Percentiles rank a stretch among this genome's conserved stretches.
These are phyloP conservation scores for Russula ochroleuca DNA, from an alignment of 768 basidiomycete species.

Conservation along the genomic window DNA sequence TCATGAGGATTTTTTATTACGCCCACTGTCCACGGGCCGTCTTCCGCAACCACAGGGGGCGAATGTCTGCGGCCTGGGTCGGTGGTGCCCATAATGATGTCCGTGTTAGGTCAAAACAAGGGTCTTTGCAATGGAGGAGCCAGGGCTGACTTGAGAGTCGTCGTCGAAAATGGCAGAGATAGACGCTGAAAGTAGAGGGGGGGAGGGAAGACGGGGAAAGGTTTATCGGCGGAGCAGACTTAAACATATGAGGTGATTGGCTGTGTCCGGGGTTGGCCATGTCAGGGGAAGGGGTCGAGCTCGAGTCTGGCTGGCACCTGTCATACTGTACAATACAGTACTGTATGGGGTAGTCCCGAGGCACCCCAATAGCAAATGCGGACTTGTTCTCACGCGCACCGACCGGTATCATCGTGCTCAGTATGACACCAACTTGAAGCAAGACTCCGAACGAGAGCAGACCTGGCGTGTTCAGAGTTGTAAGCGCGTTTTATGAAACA, in stretches of 20 bases:
- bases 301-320: neutral
- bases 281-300: too few species aligned
- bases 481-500: neutral
- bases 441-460: neutral
- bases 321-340: neutral
- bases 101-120: slow-evolving; percentile 31
- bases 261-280: too few species aligned
- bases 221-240: too few species aligned
- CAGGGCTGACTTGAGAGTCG: slow-evolving; percentile 30
- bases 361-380: too few species aligned
- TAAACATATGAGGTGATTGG: too few species aligned
- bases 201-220: too few species aligned
- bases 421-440: neutral
- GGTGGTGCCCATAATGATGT: slow-evolving; percentile 25
- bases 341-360: neutral
- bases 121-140: slow-evolving; percentile 31
- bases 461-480: neutral
- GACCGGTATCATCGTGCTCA: neutral
- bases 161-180: slow-evolving; percentile 8
- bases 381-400: neutral
- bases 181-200: neutral
- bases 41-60: slow-evolving; percentile 62
- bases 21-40: slow-evolving; percentile 82
- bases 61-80: slow-evolving; percentile 39
- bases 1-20: slow-evolving; percentile 74